Conservation (phyloP, 1,284 basidiomycete genomes). For the Moesziomyces parantarcticus region DNA sequence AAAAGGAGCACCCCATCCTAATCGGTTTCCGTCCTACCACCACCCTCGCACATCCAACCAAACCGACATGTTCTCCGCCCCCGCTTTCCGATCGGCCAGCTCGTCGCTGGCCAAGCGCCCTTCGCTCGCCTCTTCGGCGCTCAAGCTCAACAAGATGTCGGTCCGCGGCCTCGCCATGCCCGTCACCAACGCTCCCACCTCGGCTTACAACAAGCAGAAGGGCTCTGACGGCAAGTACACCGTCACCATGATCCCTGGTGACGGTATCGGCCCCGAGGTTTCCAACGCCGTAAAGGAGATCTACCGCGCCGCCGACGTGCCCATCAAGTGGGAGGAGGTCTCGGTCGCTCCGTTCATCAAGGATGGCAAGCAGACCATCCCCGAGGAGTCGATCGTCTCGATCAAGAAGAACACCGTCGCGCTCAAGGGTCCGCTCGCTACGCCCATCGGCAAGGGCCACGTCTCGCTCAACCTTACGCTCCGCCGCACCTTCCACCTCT, state of each 20-base stretch:
- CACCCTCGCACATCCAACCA: too few species aligned
- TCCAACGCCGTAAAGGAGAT: conserved; percentile 94
- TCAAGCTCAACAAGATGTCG: conserved; percentile 44
- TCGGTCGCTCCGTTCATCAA: conserved; percentile 88
- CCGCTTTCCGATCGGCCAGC: conserved; percentile 45
- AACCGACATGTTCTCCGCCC: conserved; percentile 32
- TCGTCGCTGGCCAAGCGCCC: conserved; percentile 53
- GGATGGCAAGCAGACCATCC: conserved; percentile 96
- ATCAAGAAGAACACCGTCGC: conserved; percentile 98
- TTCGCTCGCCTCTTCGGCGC: conserved; percentile 42
- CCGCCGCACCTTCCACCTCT: conserved; percentile 95
- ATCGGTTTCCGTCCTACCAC: too few species aligned
- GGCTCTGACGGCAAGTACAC: conserved; percentile 82
- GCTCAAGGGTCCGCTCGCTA: conserved; percentile 80
- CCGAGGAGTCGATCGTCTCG: conserved; percentile 87
- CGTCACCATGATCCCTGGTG: conserved; percentile 90
- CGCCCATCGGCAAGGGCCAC: conserved; percentile 95
- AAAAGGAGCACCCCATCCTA: too few species aligned
- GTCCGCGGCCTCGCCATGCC: conserved; percentile 57
- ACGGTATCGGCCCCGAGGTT: conserved; percentile 97
- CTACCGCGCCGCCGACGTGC: conserved; percentile 79
- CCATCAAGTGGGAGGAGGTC: conserved; percentile 89
- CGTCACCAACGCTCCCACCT: conserved; percentile 60
- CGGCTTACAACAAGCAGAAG: conserved; percentile 64
- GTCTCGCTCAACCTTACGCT: conserved; percentile 97